Percentiles rank a stretch among this genome's conserved stretches.
phyloP scores from a whole-genome alignment of 2,329 filamentous ascomycete species.

The Venturia carpophila region DNA sequence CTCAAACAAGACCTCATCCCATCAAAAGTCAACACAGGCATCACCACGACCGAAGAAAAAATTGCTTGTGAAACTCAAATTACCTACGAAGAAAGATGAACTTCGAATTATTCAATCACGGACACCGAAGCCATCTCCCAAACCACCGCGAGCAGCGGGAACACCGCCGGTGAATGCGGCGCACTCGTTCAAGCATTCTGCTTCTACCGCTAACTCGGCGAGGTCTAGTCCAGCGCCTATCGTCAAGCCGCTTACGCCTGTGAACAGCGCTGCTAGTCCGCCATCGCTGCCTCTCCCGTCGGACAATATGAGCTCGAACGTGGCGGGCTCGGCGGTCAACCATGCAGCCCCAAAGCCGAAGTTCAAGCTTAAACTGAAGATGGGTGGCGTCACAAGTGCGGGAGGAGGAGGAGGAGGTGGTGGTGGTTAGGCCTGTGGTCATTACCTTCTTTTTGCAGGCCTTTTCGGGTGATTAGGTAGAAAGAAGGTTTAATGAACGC shows the following conservation, averaged over 20 bases:
- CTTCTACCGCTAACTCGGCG: neutral
- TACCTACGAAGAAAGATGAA: constrained; percentile 1
- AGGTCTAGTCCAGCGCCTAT: neutral
- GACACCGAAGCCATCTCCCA: neutral
- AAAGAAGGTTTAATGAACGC: constrained; percentile 7
- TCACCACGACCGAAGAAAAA: neutral
- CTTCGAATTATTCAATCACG: neutral
- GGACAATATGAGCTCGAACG: neutral
- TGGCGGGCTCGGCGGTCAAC: neutral
- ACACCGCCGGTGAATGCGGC: neutral
- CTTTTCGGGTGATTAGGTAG: neutral
- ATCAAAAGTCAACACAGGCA: neutral
- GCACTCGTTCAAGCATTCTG: neutral
- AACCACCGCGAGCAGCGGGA: neutral
- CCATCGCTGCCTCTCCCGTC: neutral
- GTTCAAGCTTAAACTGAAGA: constrained; percentile 17
- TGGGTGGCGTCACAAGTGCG: constrained; percentile 1
- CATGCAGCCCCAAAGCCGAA: neutral
- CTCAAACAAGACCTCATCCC: neutral
- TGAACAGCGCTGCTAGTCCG: neutral
- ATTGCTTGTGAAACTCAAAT: neutral
- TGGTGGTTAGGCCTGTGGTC: neutral
- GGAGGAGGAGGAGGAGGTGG: neutral
- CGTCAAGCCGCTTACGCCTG: neutral
- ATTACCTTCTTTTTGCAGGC: neutral